Base-by-base conservation (phyloP, 2,329 filamentous ascomycete species). In the Cryphonectria naterciae region DNA sequence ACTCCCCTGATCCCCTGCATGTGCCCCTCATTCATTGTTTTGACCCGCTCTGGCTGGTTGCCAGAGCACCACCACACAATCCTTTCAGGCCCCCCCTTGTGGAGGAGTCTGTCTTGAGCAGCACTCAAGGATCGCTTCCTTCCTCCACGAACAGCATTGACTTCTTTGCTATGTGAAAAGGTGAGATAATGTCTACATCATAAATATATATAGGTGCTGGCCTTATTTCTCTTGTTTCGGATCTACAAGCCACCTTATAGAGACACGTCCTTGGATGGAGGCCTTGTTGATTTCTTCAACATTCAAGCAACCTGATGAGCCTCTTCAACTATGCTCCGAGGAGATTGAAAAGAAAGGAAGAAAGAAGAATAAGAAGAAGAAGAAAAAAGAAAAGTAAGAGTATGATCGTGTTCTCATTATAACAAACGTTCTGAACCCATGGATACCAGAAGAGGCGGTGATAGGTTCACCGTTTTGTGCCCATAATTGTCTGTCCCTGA, bases 21-120 rank as follows among this genome's bases (percentile, higher is more conserved):
- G 54, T 35, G 66, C 68, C 69, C 71, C 70, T 68, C 71, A 66
- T 68, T 35, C 13, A n/a, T 62, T 68, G 67, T 68, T 68, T 72
- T 68, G 66, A 58, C 46, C 69, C 61, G 60, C 60, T 68, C 37
- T 63, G 32, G 37, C 64, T 39, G 41, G 67, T 68, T 68, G 67
- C 58, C 46, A 63, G 49, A 68, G 58, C 67, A 68, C 46, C 65
- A 43, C n/a, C 66, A 46, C 25, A 49, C 37, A 37, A 60, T 37
- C n/a, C 25, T 28, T 6, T 17, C 13, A 43, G 22, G 6, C 19
- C 6, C 60, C 13, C 25, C 15, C 15, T 3, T 32, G 32, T 4
- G 25, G 28, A 35, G 11, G 28, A 19, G 54, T 17, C 11, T 32
- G 4, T 17, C 4, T 17, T 19, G 54, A 19, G 28, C 54, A 35